Evolutionary conservation across 1,284 basidiomycete species (phyloP).

Genomic region (Naganishia albida): DNA sequence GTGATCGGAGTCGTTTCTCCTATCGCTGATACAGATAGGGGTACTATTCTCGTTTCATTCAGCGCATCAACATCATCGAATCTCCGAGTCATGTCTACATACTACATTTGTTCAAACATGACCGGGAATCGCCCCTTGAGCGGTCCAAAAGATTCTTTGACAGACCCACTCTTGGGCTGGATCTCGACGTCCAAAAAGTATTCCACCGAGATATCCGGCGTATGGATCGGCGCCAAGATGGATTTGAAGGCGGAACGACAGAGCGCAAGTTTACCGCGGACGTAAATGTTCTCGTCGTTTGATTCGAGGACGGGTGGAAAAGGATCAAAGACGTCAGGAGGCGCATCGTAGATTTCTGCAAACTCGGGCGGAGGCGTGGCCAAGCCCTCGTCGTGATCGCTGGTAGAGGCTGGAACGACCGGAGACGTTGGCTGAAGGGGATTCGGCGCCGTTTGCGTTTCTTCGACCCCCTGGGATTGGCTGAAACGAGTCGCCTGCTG

Average conservation of each 20-base stretch:
- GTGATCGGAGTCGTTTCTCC: constrained; percentile 14
- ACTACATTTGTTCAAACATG: constrained; percentile 20
- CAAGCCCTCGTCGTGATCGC: not conserved
- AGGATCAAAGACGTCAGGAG: not conserved
- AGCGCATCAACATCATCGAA: not conserved
- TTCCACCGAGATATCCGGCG: constrained; percentile 21
- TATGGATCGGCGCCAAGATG: constrained; percentile 15
- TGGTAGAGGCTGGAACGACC: not conserved
- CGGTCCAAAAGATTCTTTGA: constrained; percentile 26
- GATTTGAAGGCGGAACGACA: constrained; percentile 12
- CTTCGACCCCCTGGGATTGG: not conserved
- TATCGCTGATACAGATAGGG: not conserved
- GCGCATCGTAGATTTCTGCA: constrained; percentile 17
- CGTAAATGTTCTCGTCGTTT: constrained; percentile 21
- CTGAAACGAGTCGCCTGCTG: not conserved
- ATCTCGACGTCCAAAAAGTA: constrained; percentile 26
- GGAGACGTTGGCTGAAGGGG: not conserved
- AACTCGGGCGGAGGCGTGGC: constrained; percentile 27
- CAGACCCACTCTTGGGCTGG: constrained; percentile 25
- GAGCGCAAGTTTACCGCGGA: constrained; percentile 8
- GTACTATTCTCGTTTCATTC: not conserved
- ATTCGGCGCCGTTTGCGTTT: not conserved
- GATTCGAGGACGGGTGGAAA: not conserved
- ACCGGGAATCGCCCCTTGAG: constrained; percentile 18
- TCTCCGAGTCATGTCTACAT: not conserved